Conservation (phyloP, 73 alveolate genomes). For the Tetrahymena borealis region DNA sequence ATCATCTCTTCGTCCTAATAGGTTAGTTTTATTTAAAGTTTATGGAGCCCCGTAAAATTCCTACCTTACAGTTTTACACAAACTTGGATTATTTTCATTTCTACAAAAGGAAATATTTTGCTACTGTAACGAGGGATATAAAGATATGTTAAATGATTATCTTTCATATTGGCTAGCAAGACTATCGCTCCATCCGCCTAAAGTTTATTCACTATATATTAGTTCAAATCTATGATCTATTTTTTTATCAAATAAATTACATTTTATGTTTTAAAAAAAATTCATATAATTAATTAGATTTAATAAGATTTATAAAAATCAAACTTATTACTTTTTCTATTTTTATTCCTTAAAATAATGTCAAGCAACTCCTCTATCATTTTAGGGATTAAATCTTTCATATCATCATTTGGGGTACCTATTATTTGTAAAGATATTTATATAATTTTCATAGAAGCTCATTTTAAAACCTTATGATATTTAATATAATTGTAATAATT, state of each 20-base stretch:
- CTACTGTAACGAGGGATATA: neutral
- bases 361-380: slow-evolving; percentile 81
- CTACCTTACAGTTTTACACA: neutral
- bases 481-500: no score
- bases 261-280: neutral
- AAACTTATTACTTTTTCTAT: neutral
- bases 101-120: neutral
- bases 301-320: neutral
- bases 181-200: neutral
- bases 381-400: slow-evolving; percentile 69
- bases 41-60: neutral
- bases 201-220: neutral
- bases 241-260: neutral
- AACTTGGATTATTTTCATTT: neutral
- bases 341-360: neutral
- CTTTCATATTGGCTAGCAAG: neutral
- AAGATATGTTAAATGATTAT: neutral
- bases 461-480: no score
- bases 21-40: neutral
- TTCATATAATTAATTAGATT: neutral
- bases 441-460: no score
- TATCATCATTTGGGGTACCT: slow-evolving; percentile 52
- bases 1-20: neutral
- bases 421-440: no score
- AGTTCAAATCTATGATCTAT: neutral